phyloP scores from a whole-genome alignment of 2,329 filamentous ascomycete genomes.

The Claviceps purpurea region DNA sequence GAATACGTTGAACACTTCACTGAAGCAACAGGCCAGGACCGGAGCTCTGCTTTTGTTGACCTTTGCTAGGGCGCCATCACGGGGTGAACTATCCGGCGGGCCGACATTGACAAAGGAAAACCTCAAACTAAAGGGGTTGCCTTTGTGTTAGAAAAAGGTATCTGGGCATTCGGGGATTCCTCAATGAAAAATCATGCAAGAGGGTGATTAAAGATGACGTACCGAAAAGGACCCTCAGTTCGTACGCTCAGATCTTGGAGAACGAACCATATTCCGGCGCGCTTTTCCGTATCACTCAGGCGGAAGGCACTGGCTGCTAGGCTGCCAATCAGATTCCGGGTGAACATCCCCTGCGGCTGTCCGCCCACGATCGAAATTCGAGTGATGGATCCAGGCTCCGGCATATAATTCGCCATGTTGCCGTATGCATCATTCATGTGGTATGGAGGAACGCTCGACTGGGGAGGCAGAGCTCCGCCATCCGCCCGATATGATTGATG shows the following conservation, averaged over 20 bases:
- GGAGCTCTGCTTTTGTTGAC: constrained; percentile 67
- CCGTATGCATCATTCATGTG: constrained; percentile 13
- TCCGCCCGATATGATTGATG: constrained; percentile 20
- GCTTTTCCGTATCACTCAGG: constrained; percentile 63
- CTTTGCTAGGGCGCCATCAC: constrained; percentile 18
- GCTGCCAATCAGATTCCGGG: constrained; percentile 86
- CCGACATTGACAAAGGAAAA: constrained; percentile 80
- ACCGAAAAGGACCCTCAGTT: constrained; percentile 86
- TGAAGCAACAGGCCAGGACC: constrained; percentile 75
- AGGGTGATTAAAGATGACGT: constrained; percentile 12
- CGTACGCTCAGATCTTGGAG: constrained; percentile 89
- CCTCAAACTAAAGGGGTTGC: constrained; percentile 23
- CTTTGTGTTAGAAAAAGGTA: constrained; percentile 8
- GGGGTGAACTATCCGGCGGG: constrained; percentile 26
- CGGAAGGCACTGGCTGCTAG: constrained; percentile 79
- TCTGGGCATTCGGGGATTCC: background rate
- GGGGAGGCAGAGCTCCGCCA: constrained; percentile 14
- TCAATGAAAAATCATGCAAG: background rate
- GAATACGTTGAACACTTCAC: constrained; percentile 82
- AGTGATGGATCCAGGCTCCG: constrained; percentile 18
- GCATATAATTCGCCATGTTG: constrained; percentile 12
- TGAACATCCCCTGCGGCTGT: constrained; percentile 73
- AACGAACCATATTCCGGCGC: constrained; percentile 91
- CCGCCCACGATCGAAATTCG: constrained; percentile 26
- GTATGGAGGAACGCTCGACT: constrained; percentile 15